Base-by-base conservation (phyloP, 2,329 filamentous ascomycete species). In the Dothistroma pini region DNA sequence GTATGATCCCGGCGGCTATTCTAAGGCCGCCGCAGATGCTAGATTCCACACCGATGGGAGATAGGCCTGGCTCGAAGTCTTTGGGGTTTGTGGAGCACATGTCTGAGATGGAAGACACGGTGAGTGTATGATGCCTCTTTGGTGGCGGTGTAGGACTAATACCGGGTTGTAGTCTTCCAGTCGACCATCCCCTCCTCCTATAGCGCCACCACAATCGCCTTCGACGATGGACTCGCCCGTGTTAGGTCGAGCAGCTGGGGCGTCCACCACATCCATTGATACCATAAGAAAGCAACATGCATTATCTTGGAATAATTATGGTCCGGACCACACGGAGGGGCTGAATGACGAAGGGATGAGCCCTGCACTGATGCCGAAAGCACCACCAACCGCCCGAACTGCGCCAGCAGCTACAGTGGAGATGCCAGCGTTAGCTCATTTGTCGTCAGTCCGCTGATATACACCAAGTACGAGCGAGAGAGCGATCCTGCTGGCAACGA, bases 301-400 rank as follows among this genome's bases (percentile, higher is more conserved):
- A 12, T 62, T 70, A 61, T 70, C 64, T 8, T 69, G 68, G 66
- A 69, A 66, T 44, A 68, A 61, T 8, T 68, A 68, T 47, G 64
- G 65, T 50, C 29, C 62, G 6, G 29, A 56, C n/a, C 51, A 60
- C 4, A 56, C 52, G 5, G 57, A 63, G 2, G 57, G 52, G 11
- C 16, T n/a, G 29, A 54, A 35, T 4, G 61, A 58, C n/a, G 59
- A 52, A 10, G 50, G 47, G 16, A 59, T 63, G 63, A 63, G 57
- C n/a, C 63, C 61, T 10, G 68, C 63, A 8, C 32, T 66, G 56
- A 63, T 52, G n/a, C 61, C 65, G 22, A 64, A 61, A 32, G 66
- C 55, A 29, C 65, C 63, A n/a, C 66, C 66, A 12, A 54, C 57
- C 4, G 62, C 58, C n/a, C 59, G 60, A 34, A 61, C 29, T 31